Evolutionary conservation across 2,329 filamentous ascomycete species (phyloP).

Genomic region (Botrytis paeoniae): DNA sequence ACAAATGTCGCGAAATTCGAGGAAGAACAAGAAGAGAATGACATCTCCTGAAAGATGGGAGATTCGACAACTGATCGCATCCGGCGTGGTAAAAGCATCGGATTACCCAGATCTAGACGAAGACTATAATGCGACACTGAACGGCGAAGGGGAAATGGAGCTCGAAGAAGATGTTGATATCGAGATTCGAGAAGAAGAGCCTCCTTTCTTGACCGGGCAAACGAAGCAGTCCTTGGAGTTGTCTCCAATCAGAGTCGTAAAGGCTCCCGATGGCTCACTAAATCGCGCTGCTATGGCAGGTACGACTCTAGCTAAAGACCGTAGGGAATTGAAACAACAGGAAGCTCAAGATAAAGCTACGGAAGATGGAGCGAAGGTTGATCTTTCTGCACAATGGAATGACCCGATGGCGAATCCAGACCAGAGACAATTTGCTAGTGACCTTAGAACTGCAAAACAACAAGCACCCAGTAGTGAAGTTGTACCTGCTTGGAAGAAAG

Average conservation of each 20-base stretch:
- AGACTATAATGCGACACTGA: conserved; percentile 84
- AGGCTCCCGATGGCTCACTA: conserved; percentile 96
- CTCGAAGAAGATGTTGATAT: conserved; percentile 97
- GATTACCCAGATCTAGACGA: conserved; percentile 95
- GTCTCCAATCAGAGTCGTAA: conserved; percentile 93
- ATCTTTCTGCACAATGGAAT: conserved; percentile 89
- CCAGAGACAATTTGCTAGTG: conserved; percentile 83
- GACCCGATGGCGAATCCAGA: conserved; percentile 91
- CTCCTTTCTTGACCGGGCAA: conserved; percentile 91
- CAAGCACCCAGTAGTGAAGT: conserved; percentile 59
- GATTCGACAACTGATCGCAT: conserved; percentile 92
- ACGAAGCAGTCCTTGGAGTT: conserved; percentile 95
- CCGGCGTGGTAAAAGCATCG: conserved; percentile 85
- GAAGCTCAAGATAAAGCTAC: conserved; percentile 77
- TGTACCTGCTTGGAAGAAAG: conserved; percentile 90
- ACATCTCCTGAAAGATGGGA: conserved; percentile 98
- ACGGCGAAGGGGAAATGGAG: conserved; percentile 83
- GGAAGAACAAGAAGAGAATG: conserved; percentile 80
- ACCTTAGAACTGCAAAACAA: conserved; percentile 67
- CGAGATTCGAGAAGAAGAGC: conserved; percentile 93
- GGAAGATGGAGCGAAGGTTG: conserved; percentile 72
- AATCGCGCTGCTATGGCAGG: conserved; percentile 96
- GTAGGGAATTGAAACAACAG: conserved; percentile 83
- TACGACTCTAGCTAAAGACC: conserved; percentile 81
- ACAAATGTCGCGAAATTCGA: conserved; percentile 49